Conservation (phyloP, 805 yeast genomes). For the Ogataea allantospora region DNA sequence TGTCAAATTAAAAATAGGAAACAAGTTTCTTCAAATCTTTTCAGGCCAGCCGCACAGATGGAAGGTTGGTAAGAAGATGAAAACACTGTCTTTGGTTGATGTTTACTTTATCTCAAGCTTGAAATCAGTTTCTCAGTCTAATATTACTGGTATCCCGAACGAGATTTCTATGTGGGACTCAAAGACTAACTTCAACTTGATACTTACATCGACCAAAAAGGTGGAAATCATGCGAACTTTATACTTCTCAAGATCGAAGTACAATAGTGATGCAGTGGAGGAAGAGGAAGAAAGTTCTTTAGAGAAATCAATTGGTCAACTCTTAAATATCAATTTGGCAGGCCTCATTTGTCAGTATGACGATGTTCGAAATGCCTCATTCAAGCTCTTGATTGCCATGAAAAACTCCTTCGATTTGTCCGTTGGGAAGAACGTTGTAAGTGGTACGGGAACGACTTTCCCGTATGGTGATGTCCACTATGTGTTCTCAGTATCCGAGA, state of each 20-base stretch:
- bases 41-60: slow-evolving; percentile 43
- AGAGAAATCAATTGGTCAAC: slow-evolving; percentile 45
- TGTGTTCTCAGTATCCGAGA: slow-evolving; percentile 53
- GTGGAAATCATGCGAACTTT: slow-evolving; percentile 69
- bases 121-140: slow-evolving; percentile 39
- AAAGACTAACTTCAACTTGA: slow-evolving; percentile 34
- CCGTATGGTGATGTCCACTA: slow-evolving; percentile 67
- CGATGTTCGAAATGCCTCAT: slow-evolving; percentile 62
- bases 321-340: slow-evolving; percentile 62
- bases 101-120: slow-evolving; percentile 43
- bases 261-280: slow-evolving; percentile 24
- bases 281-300: slow-evolving; percentile 38
- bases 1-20: slow-evolving; percentile 66
- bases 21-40: slow-evolving; percentile 59
- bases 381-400: slow-evolving; percentile 58
- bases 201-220: slow-evolving; percentile 48
- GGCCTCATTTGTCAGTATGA: slow-evolving; percentile 63
- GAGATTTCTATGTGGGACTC: slow-evolving; percentile 47
- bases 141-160: slow-evolving; percentile 45
- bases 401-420: slow-evolving; percentile 59
- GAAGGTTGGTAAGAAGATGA: slow-evolving; percentile 36
- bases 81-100: slow-evolving; percentile 40
- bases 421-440: slow-evolving; percentile 54
- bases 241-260: slow-evolving; percentile 61
- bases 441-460: slow-evolving; percentile 59